phyloP scores from a whole-genome alignment of 257 asterid genomes.

The Forsythia suspensa region DNA sequence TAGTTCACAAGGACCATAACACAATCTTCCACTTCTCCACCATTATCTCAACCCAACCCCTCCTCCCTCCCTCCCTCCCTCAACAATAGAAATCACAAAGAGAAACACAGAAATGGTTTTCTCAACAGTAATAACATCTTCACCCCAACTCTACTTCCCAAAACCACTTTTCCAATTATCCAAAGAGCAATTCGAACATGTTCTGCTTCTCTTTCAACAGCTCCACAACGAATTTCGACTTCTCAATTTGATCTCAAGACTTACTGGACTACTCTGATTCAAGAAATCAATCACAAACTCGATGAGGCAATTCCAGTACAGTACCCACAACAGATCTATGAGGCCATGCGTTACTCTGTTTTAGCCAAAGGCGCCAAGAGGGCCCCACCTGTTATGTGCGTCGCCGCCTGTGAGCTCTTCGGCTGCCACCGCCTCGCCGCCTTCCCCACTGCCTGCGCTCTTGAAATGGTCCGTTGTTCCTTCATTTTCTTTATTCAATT shows the following conservation, averaged over 20 bases:
- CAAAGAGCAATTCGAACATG: slow-evolving; percentile 26
- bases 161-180: slow-evolving; percentile 17
- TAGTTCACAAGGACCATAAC: too few species aligned
- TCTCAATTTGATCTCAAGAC: slow-evolving; percentile 46
- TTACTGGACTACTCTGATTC: slow-evolving; percentile 49
- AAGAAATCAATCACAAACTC: slow-evolving; percentile 50
- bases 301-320: slow-evolving; percentile 45
- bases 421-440: slow-evolving; percentile 73
- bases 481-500: not conserved
- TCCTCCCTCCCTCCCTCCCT: too few species aligned
- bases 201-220: slow-evolving; percentile 24
- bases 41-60: not conserved
- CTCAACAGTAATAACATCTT: slow-evolving; percentile 20
- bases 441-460: slow-evolving; percentile 98
- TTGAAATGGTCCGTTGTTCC: slow-evolving; percentile 69
- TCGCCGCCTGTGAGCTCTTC: slow-evolving; percentile 57
- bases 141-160: slow-evolving; percentile 23
- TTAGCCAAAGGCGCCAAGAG: slow-evolving; percentile 55
- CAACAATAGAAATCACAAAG: not conserved
- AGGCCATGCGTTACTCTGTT: slow-evolving; percentile 62
- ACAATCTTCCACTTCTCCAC: not conserved
- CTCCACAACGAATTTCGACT: slow-evolving; percentile 12
- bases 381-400: slow-evolving; percentile 60
- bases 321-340: slow-evolving; percentile 54
- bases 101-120: slow-evolving; percentile 21